These are phyloP conservation scores for Tylopilus balloui DNA, from an alignment of 768 basidiomycete genomes.

Conservation along the genomic window DNA sequence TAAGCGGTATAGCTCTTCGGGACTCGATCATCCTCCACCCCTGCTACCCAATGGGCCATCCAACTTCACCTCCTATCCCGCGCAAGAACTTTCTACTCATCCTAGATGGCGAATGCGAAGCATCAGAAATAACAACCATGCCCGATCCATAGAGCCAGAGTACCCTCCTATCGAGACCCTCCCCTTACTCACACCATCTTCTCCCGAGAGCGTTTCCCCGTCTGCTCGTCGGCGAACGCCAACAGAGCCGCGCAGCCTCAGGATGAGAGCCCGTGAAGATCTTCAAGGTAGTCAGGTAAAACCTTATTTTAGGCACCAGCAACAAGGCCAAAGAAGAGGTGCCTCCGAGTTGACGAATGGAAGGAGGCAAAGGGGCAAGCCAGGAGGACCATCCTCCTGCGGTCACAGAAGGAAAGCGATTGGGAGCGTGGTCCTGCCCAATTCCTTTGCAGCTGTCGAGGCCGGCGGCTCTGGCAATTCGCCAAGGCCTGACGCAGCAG, in stretches of 20 bases:
- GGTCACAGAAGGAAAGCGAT: background rate
- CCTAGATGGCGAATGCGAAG: slow-evolving; percentile 17
- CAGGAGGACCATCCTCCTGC: background rate
- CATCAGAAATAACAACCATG: background rate
- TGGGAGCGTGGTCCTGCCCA: background rate
- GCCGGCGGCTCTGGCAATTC: background rate
- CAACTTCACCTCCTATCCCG: background rate
- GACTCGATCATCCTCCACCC: background rate
- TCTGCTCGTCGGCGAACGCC: slow-evolving; percentile 6
- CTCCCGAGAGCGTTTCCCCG: slow-evolving; percentile 4
- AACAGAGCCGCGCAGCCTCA: slow-evolving; percentile 6
- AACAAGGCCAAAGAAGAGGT: slow-evolving; percentile 4
- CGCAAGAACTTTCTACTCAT: slow-evolving; percentile 9
- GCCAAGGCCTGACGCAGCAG: background rate
- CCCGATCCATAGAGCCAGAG: slow-evolving; percentile 6
- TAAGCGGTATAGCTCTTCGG: slow-evolving; percentile 2
- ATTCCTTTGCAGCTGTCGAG: background rate
- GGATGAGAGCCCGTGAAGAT: slow-evolving; percentile 1
- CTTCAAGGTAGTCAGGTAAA: background rate
- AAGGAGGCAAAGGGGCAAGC: slow-evolving; percentile 2
- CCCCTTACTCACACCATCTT: slow-evolving; percentile 2
- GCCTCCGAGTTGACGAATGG: background rate
- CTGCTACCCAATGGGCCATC: background rate
- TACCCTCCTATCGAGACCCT: slow-evolving; percentile 18
- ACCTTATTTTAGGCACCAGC: background rate